Base-by-base conservation (phyloP, 768 basidiomycete species). In the Imleria badia region DNA sequence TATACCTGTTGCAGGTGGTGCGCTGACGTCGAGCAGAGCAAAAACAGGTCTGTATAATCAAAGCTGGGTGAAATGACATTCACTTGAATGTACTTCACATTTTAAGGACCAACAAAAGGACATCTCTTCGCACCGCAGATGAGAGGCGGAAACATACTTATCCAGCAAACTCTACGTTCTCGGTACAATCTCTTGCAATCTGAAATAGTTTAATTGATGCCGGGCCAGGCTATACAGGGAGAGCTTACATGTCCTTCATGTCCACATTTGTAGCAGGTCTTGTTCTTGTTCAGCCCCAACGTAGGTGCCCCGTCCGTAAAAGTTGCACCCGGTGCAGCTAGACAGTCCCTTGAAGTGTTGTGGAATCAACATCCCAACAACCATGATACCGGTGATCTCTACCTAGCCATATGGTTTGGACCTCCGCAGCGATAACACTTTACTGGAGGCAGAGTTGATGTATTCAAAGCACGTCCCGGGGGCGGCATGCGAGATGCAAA, bases 401-500 rank as follows among this genome's bases (percentile, higher is more conserved):
- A 89, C 89, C 81, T 85, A 13, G 90, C 91, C 80, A 91, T 83
- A 68, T 92, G 90, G 75, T 94, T 95, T 14, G 88, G 84, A 29
- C 90, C 90, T 43, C 91, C 91, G 66, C 94, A 96, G 46, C 89
- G 84, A 71, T 89, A 94, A 66, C 93, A 96, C 72, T 89, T 91
- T 47, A 94, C 85, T 17, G 89, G 86, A 47, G 89, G 89, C 45
- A 91, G 74, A 45, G 87, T 82, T 20, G 89, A 85, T 15, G 82
- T 86, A 66, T 91, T 89, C 59, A 91, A 73, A 26, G 76, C 78
- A 58, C 89, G 86, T 42, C 91, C 89, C 22, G 87, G 84, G 50
- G 89, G 87, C 35, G 89, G 82, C 48, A 81, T 77, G 47, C 90
- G 88, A 44, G 85, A 78, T 41, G 81, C 82, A 66, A 87, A 89